phyloP scores from a whole-genome alignment of 192 early-diverging fungal species.

The Jimgerdemannia flammicorona region DNA sequence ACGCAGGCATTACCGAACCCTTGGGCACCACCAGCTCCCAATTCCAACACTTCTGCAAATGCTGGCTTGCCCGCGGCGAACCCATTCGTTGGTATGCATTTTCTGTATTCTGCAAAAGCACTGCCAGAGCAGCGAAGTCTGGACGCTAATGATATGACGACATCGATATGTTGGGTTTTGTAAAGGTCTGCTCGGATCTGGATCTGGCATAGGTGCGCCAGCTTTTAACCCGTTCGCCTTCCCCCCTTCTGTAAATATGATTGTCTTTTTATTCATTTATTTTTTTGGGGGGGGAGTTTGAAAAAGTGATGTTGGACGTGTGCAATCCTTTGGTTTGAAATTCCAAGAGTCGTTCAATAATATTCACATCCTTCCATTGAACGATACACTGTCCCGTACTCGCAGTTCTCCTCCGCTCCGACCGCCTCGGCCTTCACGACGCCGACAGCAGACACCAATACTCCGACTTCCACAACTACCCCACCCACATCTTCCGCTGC shows the following conservation, averaged over 20 bases:
- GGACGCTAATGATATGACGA: no score
- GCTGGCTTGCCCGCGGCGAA: constrained; percentile 1
- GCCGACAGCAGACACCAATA: constrained; percentile 5
- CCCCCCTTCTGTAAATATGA: no score
- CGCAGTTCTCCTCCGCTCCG: neutral
- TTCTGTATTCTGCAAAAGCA: no score
- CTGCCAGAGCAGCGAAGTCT: no score
- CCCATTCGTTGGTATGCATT: constrained; percentile 20
- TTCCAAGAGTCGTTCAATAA: neutral
- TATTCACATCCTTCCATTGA: neutral
- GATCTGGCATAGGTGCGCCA: no score
- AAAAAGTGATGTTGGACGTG: no score
- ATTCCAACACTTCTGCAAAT: no score
- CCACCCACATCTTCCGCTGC: constrained; percentile 19
- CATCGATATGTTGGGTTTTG: no score
- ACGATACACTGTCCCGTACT: neutral
- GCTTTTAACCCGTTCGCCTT: no score
- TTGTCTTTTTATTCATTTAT: no score
- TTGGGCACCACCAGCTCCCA: constrained; percentile 37
- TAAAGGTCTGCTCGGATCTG: no score
- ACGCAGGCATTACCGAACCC: constrained; percentile 54
- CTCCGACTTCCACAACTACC: constrained; percentile 6
- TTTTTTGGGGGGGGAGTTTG: no score
- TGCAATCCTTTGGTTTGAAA: neutral
- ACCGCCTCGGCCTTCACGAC: neutral